These are phyloP conservation scores for Phaeosphaeriaceae sp. DNA, from an alignment of 2,329 filamentous ascomycete genomes.

Conservation along the genomic window DNA sequence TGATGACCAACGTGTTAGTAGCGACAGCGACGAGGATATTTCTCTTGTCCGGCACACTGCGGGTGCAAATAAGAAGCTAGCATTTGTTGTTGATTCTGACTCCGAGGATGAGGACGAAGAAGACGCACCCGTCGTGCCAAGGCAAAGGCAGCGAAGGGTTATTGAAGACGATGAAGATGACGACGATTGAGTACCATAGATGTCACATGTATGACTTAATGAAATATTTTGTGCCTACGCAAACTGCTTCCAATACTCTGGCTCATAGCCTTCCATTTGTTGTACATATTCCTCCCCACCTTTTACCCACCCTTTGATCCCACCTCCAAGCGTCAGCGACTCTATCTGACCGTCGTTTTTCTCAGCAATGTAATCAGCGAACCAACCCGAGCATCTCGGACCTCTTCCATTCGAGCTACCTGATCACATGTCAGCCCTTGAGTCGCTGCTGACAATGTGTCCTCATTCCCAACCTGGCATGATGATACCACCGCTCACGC, in stretches of 20 bases:
- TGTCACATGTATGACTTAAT: neutral
- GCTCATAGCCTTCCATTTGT: constrained; percentile 51
- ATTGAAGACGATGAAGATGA: constrained; percentile 44
- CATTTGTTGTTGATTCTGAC: constrained; percentile 31
- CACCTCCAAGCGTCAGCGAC: constrained; percentile 52
- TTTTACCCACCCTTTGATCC: constrained; percentile 56
- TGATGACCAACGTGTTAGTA: constrained; percentile 42
- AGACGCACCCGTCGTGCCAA: constrained; percentile 27
- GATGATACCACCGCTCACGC: constrained; percentile 22
- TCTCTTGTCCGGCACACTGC: constrained; percentile 14
- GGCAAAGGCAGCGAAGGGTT: constrained; percentile 36
- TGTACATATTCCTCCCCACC: constrained; percentile 47
- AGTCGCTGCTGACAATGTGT: neutral
- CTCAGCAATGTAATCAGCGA: constrained; percentile 44
- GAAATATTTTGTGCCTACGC: constrained; percentile 10
- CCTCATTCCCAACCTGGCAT: neutral
- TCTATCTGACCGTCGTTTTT: constrained; percentile 48
- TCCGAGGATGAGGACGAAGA: constrained; percentile 24
- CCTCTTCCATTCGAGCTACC: constrained; percentile 45
- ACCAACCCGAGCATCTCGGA: constrained; percentile 46
- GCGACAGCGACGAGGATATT: constrained; percentile 42
- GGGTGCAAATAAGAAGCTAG: constrained; percentile 19
- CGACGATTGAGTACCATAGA: constrained; percentile 11
- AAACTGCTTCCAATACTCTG: constrained; percentile 52
- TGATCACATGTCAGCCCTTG: constrained; percentile 11